phyloP scores from a whole-genome alignment of 768 basidiomycete species.

The Hydnomerulius pinastri region DNA sequence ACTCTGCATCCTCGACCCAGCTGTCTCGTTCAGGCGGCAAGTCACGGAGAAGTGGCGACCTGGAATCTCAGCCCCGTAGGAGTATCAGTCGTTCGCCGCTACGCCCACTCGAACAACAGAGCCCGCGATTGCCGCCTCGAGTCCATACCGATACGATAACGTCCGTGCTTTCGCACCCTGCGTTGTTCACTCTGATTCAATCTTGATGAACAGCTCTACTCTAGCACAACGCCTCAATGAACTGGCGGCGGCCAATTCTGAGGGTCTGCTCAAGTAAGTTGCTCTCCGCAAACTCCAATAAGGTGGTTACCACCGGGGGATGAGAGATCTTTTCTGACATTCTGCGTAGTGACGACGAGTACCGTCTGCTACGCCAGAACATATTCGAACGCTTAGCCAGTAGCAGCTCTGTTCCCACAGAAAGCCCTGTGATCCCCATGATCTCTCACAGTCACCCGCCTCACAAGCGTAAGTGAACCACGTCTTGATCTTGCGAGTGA shows the following conservation, averaged over 20 bases:
- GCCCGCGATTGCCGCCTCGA: conserved; percentile 26
- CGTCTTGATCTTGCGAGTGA: background rate
- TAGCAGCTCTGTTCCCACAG: conserved; percentile 57
- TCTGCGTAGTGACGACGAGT: conserved; percentile 73
- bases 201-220: conserved; percentile 50
- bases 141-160: conserved; percentile 53
- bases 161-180: conserved; percentile 38
- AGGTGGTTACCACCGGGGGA: background rate
- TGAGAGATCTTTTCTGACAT: conserved; percentile 4
- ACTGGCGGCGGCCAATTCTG: conserved; percentile 75
- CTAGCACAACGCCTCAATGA: conserved; percentile 83
- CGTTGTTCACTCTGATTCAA: conserved; percentile 11
- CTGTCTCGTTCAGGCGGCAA: conserved; percentile 25
- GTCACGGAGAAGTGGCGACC: conserved; percentile 21
- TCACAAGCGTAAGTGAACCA: conserved; percentile 12
- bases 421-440: conserved; percentile 63
- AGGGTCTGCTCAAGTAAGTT: conserved; percentile 74
- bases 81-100: conserved; percentile 18
- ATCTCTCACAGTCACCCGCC: conserved; percentile 34
- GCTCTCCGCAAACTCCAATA: background rate
- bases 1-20: conserved; percentile 36
- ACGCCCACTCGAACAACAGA: conserved; percentile 23
- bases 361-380: conserved; percentile 80
- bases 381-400: conserved; percentile 79
- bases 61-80: conserved; percentile 15